Percentiles rank a stretch among this genome's conserved stretches.
These are phyloP conservation scores for Magnusiomyces ingens DNA, from an alignment of 1,139 yeast species.

Conservation along the genomic window DNA sequence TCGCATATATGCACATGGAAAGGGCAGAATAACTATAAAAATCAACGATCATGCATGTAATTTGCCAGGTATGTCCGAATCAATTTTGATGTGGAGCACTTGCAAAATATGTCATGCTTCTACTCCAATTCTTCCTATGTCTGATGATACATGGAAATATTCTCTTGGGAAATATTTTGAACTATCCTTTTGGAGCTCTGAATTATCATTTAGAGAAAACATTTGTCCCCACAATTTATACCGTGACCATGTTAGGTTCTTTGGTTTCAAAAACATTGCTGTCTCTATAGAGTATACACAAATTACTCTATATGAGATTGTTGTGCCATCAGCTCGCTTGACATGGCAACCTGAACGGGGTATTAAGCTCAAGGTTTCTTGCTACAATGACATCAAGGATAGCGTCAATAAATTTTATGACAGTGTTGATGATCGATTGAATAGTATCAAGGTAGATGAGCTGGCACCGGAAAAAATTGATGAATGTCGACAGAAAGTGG, in stretches of 20 bases:
- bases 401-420: slow-evolving; percentile 59
- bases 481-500: slow-evolving; percentile 56
- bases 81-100: slow-evolving; percentile 86
- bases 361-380: slow-evolving; percentile 59
- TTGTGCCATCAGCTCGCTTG: slow-evolving; percentile 67
- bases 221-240: slow-evolving; percentile 75
- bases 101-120: slow-evolving; percentile 73
- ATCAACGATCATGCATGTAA: slow-evolving; percentile 55
- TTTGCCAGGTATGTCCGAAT: slow-evolving; percentile 55
- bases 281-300: slow-evolving; percentile 70
- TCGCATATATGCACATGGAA: slow-evolving; percentile 83
- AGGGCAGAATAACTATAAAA: slow-evolving; percentile 71
- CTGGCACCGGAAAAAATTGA: slow-evolving; percentile 63
- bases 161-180: slow-evolving; percentile 93
- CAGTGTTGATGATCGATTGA: slow-evolving; percentile 64
- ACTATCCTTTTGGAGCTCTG: slow-evolving; percentile 69
- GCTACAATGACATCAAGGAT: slow-evolving; percentile 47
- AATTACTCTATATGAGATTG: slow-evolving; percentile 69
- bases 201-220: slow-evolving; percentile 41
- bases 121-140: slow-evolving; percentile 80
- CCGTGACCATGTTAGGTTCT: slow-evolving; percentile 73
- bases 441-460: slow-evolving; percentile 74
- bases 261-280: slow-evolving; percentile 74
- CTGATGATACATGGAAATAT: slow-evolving; percentile 80
- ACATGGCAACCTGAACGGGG: slow-evolving; percentile 71